Percentiles rank a stretch among this genome's conserved stretches.
Conservation (phyloP, 1,284 basidiomycete genomes). For the Cryptococcus jaspeensis region DNA sequence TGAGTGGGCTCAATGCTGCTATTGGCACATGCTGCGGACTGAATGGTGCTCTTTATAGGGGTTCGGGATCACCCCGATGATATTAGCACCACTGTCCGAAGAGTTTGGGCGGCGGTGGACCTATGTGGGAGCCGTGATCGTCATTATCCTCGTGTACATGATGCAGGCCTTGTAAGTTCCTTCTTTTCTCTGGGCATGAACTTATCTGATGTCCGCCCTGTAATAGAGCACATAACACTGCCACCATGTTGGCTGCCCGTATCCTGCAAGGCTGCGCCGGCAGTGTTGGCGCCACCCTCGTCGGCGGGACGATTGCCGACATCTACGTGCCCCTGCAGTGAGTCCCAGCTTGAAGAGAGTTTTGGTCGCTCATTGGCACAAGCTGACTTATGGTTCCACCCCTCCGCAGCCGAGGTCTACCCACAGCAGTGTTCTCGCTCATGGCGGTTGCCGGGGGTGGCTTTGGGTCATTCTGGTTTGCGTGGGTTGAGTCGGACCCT, state of each 20-base stretch:
- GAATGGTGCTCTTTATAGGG: conserved; percentile 52
- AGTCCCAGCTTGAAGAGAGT: conserved; percentile 17
- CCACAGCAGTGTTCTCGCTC: conserved; percentile 67
- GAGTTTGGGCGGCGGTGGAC: conserved; percentile 71
- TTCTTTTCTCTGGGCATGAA: neutral
- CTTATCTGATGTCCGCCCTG: neutral
- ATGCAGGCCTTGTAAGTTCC: conserved; percentile 62
- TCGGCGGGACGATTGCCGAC: conserved; percentile 73
- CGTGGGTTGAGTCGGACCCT: conserved; percentile 66
- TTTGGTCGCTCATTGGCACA: too few relatives aligned
- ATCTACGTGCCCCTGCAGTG: conserved; percentile 65
- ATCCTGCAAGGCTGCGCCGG: conserved; percentile 69
- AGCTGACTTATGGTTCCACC: too few relatives aligned
- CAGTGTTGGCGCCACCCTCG: conserved; percentile 65
- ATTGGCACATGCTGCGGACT: too few relatives aligned
- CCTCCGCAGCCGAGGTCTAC: conserved; percentile 53
- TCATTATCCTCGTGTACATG: conserved; percentile 62
- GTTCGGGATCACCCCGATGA: conserved; percentile 67
- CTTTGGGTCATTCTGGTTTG: conserved; percentile 64
- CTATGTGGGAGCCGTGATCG: conserved; percentile 61
- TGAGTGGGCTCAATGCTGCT: conserved; percentile 13
- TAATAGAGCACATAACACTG: conserved; percentile 63
- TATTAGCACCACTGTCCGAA: conserved; percentile 71
- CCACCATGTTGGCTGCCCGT: conserved; percentile 67
- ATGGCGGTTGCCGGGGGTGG: conserved; percentile 63